Evolutionary conservation across 106 monocot species (phyloP).

Genomic region (Dioscorea dumetorum): DNA sequence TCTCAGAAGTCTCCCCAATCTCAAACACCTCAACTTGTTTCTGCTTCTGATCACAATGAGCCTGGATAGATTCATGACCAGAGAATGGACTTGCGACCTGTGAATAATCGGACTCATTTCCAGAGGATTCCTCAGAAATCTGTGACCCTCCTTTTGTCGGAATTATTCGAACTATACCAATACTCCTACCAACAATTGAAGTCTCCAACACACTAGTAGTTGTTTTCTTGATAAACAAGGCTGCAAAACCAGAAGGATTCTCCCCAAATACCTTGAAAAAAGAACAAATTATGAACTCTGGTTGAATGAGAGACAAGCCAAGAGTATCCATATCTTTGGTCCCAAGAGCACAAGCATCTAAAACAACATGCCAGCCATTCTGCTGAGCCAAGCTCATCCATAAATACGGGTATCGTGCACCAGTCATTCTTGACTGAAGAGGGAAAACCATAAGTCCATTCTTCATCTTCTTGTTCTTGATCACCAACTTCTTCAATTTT

Average conservation of each 20-base stretch:
- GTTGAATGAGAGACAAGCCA: constrained; percentile 61
- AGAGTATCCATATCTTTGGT: constrained; percentile 74
- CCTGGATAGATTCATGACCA: constrained; percentile 10
- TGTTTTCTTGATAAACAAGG: constrained; percentile 48
- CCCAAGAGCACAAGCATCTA: constrained; percentile 59
- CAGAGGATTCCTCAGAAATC: constrained; percentile 21
- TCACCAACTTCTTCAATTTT: constrained; percentile 38
- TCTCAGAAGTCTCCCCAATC: constrained; percentile 12
- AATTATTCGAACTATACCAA: constrained; percentile 56
- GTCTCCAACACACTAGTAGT: constrained; percentile 22
- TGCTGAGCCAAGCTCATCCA: constrained; percentile 78
- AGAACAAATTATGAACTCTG: constrained; percentile 78
- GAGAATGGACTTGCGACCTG: constrained; percentile 29
- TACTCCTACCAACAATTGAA: constrained; percentile 28
- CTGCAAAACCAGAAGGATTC: constrained; percentile 69
- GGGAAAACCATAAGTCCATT: constrained; percentile 64
- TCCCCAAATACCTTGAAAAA: constrained; percentile 77
- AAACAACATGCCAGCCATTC: constrained; percentile 64
- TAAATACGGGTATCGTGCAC: constrained; percentile 63
- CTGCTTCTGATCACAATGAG: background rate
- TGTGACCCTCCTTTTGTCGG: constrained; percentile 14
- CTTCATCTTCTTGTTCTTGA: constrained; percentile 28
- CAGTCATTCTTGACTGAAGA: constrained; percentile 57
- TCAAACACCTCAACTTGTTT: constrained; percentile 6
- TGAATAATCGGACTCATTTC: constrained; percentile 24